Conservation (phyloP, 75 land plant genomes). For the Cunninghamia lanceolata region DNA sequence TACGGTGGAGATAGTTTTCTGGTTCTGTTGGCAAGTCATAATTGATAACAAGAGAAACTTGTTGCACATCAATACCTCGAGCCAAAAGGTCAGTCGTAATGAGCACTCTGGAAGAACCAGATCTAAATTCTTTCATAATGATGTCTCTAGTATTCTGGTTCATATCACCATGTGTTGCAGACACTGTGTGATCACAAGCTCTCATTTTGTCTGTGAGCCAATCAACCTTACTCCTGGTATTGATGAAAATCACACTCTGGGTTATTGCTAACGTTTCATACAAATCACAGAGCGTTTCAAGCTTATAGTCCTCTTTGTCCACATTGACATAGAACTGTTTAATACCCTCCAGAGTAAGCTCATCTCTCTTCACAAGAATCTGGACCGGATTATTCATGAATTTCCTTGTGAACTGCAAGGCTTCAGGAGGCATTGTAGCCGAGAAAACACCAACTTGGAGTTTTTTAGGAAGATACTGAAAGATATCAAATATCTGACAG, state of each 20-base stretch:
- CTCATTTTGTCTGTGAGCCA: slow-evolving; percentile 67
- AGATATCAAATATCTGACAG: slow-evolving; percentile 41
- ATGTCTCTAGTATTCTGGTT: slow-evolving; percentile 67
- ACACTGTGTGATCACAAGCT: slow-evolving; percentile 57
- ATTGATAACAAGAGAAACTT: slow-evolving; percentile 77
- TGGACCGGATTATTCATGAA: slow-evolving; percentile 71
- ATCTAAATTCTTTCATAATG: slow-evolving; percentile 76
- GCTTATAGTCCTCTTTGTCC: slow-evolving; percentile 43
- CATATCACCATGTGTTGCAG: slow-evolving; percentile 72
- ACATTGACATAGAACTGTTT: slow-evolving; percentile 56
- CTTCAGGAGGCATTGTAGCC: slow-evolving; percentile 70
- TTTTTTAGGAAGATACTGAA: slow-evolving; percentile 52
- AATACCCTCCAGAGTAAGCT: slow-evolving; percentile 54
- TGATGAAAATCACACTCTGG: slow-evolving; percentile 72
- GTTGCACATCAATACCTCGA: slow-evolving; percentile 80
- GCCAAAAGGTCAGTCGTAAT: slow-evolving; percentile 79
- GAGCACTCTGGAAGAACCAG: slow-evolving; percentile 76
- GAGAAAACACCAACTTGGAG: slow-evolving; percentile 73
- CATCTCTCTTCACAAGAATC: slow-evolving; percentile 63
- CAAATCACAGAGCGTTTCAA: slow-evolving; percentile 56
- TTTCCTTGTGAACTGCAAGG: slow-evolving; percentile 62
- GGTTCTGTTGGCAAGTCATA: slow-evolving; percentile 80
- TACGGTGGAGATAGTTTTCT: slow-evolving; percentile 82
- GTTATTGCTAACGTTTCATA: slow-evolving; percentile 67
- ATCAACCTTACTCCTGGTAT: slow-evolving; percentile 58